phyloP scores from a whole-genome alignment of 1,284 basidiomycete species.

The Phellopilus nigrolimitatus region DNA sequence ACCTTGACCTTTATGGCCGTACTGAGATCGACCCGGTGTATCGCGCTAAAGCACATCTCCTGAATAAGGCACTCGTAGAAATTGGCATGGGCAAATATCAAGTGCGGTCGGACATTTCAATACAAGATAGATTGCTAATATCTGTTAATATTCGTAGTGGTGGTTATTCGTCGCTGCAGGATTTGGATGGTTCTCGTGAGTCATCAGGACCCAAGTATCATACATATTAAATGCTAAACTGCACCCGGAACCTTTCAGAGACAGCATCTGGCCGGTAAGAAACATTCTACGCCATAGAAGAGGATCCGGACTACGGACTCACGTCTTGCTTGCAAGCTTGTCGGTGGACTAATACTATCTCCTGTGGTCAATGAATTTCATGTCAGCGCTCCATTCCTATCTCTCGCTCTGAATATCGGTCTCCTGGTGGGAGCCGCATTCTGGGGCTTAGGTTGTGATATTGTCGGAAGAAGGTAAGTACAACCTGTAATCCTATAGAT shows the following conservation, averaged over 20 bases:
- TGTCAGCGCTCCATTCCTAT: constrained; percentile 50
- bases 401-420: constrained; percentile 56
- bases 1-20: constrained; percentile 43
- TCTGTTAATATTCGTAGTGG: constrained; percentile 37
- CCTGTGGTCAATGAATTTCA: constrained; percentile 54
- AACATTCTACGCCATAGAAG: constrained; percentile 9
- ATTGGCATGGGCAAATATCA: constrained; percentile 74
- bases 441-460: constrained; percentile 55
- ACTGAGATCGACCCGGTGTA: constrained; percentile 56
- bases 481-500: neutral
- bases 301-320: neutral
- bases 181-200: constrained; percentile 70
- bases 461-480: constrained; percentile 54
- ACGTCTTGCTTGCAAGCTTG: constrained; percentile 34
- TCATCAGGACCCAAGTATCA: constrained; percentile 15
- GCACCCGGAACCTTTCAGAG: constrained; percentile 26
- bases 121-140: neutral
- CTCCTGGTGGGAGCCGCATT: constrained; percentile 63
- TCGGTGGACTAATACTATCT: constrained; percentile 51
- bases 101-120: constrained; percentile 35
- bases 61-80: constrained; percentile 65
- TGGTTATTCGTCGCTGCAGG: constrained; percentile 53
- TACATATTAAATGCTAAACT: neutral
- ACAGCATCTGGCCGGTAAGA: constrained; percentile 46
- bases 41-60: constrained; percentile 52